Evolutionary conservation across 495 filamentous ascomycete species (phyloP).

Genomic region (Penicillium turbatum): DNA sequence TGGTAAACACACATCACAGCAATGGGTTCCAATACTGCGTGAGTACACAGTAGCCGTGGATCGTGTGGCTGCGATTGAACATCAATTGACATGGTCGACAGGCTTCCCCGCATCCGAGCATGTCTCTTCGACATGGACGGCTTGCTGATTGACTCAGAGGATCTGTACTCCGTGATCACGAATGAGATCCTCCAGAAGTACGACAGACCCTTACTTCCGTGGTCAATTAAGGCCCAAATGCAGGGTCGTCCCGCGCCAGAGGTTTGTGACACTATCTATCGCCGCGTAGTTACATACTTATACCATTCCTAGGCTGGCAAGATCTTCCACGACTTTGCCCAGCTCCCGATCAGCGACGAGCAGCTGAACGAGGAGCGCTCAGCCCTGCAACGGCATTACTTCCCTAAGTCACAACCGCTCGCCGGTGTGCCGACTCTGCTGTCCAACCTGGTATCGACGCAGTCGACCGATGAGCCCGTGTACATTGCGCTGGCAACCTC

Average conservation of each 20-base stretch:
- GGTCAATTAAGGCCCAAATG: slow-evolving; percentile 89
- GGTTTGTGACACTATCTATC: slow-evolving; percentile 32
- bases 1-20: slow-evolving; percentile 1
- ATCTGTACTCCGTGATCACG: slow-evolving; percentile 79
- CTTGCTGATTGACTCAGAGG: slow-evolving; percentile 88
- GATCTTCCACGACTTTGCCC: slow-evolving; percentile 78
- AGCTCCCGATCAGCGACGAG: slow-evolving; percentile 68
- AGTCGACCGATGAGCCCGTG: slow-evolving; percentile 46
- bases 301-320: slow-evolving; percentile 27
- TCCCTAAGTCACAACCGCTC: slow-evolving; percentile 68
- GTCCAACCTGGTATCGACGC: slow-evolving; percentile 40
- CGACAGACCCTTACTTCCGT: slow-evolving; percentile 69
- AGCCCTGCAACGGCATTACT: slow-evolving; percentile 62
- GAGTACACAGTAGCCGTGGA: neutral
- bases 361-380: slow-evolving; percentile 57
- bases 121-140: slow-evolving; percentile 99
- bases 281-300: neutral
- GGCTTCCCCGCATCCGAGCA: slow-evolving; percentile 74
- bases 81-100: slow-evolving; percentile 26
- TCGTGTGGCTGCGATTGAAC: neutral
- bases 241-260: slow-evolving; percentile 84
- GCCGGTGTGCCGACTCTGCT: slow-evolving; percentile 75
- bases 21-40: slow-evolving; percentile 20
- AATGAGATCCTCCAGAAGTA: slow-evolving; percentile 77
- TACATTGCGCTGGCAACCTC: slow-evolving; percentile 87